Percentiles rank a stretch among this genome's conserved stretches.
Evolutionary conservation across 2,329 filamentous ascomycete species (phyloP).

Genomic region (Talaromyces atroroseus): DNA sequence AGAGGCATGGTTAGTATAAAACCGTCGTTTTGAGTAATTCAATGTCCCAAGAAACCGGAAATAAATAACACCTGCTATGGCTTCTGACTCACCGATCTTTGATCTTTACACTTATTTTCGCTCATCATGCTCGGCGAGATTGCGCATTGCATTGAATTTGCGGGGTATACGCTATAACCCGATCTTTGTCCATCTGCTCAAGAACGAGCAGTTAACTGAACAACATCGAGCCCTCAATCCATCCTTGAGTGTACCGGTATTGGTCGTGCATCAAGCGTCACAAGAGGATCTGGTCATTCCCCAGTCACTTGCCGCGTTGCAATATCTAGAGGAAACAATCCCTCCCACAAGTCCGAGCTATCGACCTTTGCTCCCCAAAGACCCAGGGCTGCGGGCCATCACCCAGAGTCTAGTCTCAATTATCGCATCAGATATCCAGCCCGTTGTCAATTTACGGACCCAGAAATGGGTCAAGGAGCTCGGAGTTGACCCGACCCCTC

Average conservation of each 20-base stretch:
- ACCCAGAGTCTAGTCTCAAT: slow-evolving; percentile 52
- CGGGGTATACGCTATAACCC: slow-evolving; percentile 49
- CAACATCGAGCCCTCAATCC: slow-evolving; percentile 50
- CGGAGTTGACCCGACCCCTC: slow-evolving; percentile 41
- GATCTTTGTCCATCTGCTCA: slow-evolving; percentile 50
- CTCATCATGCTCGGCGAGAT: slow-evolving; percentile 57
- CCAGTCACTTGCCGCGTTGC: slow-evolving; percentile 56
- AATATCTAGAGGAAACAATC: slow-evolving; percentile 56
- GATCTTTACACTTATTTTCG: slow-evolving; percentile 52
- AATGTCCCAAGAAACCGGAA: background rate
- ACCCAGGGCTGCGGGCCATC: slow-evolving; percentile 42
- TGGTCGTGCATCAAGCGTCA: slow-evolving; percentile 33
- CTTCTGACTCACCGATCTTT: slow-evolving; percentile 6
- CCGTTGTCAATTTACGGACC: slow-evolving; percentile 54
- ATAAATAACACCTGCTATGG: background rate
- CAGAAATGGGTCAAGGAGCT: slow-evolving; percentile 46
- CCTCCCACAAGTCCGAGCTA: slow-evolving; percentile 24
- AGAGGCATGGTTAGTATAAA: background rate
- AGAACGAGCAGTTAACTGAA: slow-evolving; percentile 46
- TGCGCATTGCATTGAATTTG: slow-evolving; percentile 55
- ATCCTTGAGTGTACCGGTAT: slow-evolving; percentile 50
- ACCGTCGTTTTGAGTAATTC: background rate
- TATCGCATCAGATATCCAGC: slow-evolving; percentile 55
- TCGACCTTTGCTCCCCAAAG: slow-evolving; percentile 44
- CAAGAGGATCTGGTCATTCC: slow-evolving; percentile 38